These are phyloP conservation scores for Prunus mongolica DNA, from an alignment of 306 rosid species.

Conservation along the genomic window DNA sequence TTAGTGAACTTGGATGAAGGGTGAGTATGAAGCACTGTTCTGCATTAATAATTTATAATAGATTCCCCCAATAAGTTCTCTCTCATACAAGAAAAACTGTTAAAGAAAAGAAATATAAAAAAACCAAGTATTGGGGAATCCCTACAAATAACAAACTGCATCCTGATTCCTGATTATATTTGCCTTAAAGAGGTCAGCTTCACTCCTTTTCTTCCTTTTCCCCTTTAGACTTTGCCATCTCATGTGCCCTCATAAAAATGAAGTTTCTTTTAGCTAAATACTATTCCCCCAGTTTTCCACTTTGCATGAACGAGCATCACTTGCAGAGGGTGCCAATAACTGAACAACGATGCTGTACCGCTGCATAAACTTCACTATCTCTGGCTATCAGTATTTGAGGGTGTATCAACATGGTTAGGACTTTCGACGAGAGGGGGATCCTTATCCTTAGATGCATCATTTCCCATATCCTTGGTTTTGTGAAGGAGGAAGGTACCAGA, in stretches of 20 bases:
- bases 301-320: neutral
- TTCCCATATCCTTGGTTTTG: constrained; percentile 84
- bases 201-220: neutral
- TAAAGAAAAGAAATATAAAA: neutral
- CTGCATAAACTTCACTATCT: neutral
- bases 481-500: constrained; percentile 91
- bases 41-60: neutral
- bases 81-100: neutral
- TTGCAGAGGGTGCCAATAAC: neutral
- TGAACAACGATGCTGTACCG: neutral
- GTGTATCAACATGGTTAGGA: constrained; percentile 2
- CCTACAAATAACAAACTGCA: constrained; percentile 1
- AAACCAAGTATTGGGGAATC: no score
- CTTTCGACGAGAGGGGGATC: constrained; percentile 31
- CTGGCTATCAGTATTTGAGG: neutral
- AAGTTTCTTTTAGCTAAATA: neutral
- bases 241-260: neutral
- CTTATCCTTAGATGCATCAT: constrained; percentile 17
- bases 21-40: neutral
- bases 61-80: neutral
- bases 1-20: neutral
- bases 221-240: neutral
- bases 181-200: neutral
- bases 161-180: neutral
- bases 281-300: neutral